phyloP scores from a whole-genome alignment of 2,329 filamentous ascomycete species.

The Paradendryphiella salina region DNA sequence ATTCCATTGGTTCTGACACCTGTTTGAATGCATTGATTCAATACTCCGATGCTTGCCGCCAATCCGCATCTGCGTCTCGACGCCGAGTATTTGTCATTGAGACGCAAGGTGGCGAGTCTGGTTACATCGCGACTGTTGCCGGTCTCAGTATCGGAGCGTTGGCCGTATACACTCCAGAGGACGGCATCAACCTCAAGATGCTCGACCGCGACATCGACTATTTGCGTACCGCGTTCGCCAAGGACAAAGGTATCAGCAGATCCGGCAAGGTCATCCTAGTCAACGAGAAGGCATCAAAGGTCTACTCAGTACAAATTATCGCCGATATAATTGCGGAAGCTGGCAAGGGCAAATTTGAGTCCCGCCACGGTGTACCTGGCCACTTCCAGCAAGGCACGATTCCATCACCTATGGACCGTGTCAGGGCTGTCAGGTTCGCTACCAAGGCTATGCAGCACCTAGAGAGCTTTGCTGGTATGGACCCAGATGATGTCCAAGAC shows the following conservation, averaged over 20 bases:
- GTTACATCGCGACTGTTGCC: constrained; percentile 88
- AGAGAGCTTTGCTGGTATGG: constrained; percentile 70
- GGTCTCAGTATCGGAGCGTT: constrained; percentile 89
- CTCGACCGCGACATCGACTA: constrained; percentile 87
- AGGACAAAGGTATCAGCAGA: constrained; percentile 83
- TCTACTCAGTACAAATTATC: constrained; percentile 90
- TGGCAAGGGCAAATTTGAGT: constrained; percentile 88
- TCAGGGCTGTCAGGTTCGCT: constrained; percentile 85
- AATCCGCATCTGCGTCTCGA: constrained; percentile 90
- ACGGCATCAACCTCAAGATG: constrained; percentile 93
- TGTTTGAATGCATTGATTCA: constrained; percentile 92
- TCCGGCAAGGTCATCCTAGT: constrained; percentile 94
- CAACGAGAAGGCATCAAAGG: constrained; percentile 88
- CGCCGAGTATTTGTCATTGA: constrained; percentile 97
- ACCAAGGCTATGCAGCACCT: constrained; percentile 94
- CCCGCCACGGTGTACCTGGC: constrained; percentile 67
- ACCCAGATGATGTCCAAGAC: constrained; percentile 67
- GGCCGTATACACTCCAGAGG: constrained; percentile 95
- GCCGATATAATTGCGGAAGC: constrained; percentile 95
- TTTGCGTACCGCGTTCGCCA: constrained; percentile 79
- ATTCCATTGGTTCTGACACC: constrained; percentile 94
- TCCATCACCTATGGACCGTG: constrained; percentile 93
- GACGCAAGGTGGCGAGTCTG: constrained; percentile 92
- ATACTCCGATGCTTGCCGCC: constrained; percentile 97
- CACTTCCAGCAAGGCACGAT: constrained; percentile 50